A percentile compares a stretch with the other conserved stretches of the same genome.
These are phyloP conservation scores for Plasmodium reichenowi DNA, from an alignment of 169 alveolate species.

Conservation along the genomic window DNA sequence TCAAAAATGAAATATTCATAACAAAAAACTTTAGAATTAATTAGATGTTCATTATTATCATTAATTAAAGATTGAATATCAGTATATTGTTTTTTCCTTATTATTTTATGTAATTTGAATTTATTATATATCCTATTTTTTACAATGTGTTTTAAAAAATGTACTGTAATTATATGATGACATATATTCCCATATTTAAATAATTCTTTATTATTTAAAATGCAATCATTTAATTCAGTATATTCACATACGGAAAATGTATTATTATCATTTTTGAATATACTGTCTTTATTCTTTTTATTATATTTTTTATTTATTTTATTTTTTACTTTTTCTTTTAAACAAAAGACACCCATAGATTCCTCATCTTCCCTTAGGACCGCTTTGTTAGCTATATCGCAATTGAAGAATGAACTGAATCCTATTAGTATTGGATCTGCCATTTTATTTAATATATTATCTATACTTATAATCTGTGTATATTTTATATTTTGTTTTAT, in stretches of 20 bases:
- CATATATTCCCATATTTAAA: constrained; percentile 83
- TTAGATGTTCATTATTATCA: not conserved
- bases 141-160: constrained; percentile 76
- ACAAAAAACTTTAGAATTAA: constrained; percentile 75
- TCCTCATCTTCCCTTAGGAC: constrained; percentile 27
- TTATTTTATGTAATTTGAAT: constrained; percentile 80
- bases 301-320: not conserved
- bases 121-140: constrained; percentile 66
- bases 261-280: not conserved
- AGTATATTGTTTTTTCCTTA: constrained; percentile 38
- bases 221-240: constrained; percentile 43
- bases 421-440: constrained; percentile 69
- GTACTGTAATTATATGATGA: constrained; percentile 82
- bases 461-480: constrained; percentile 64
- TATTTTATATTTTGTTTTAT: constrained; percentile 39
- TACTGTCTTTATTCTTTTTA: not conserved
- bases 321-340: constrained; percentile 15
- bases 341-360: constrained; percentile 63
- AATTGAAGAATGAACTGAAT: constrained; percentile 31
- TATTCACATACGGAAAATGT: constrained; percentile 72
- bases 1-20: constrained; percentile 86
- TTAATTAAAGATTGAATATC: constrained; percentile 8
- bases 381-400: constrained; percentile 70
- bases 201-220: constrained; percentile 32
- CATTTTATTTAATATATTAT: constrained; percentile 73